These are phyloP conservation scores for Hypoxylon sp. DNA, from an alignment of 2,329 filamentous ascomycete species.

Conservation along the genomic window DNA sequence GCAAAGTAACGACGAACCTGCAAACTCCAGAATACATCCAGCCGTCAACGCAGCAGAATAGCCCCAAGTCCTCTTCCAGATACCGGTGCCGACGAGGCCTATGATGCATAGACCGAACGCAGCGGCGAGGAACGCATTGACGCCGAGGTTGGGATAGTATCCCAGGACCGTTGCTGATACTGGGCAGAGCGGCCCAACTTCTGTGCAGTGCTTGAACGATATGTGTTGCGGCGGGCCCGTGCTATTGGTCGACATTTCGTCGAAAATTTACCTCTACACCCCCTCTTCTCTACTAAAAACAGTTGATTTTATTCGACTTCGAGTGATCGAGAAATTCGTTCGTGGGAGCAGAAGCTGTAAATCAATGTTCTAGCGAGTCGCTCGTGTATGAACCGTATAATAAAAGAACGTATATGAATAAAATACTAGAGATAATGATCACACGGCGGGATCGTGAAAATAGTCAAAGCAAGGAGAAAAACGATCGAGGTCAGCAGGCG, in stretches of 20 bases:
- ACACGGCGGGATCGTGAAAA: background rate
- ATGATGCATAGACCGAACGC: slow-evolving; percentile 64
- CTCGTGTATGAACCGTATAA: background rate
- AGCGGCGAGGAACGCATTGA: slow-evolving; percentile 68
- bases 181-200: slow-evolving; percentile 63
- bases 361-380: background rate
- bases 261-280: slow-evolving; percentile 4
- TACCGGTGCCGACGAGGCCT: slow-evolving; percentile 60
- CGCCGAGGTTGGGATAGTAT: slow-evolving; percentile 70
- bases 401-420: slow-evolving; percentile 11
- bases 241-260: slow-evolving; percentile 40
- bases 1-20: slow-evolving; percentile 56
- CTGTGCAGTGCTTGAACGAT: slow-evolving; percentile 54
- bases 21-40: slow-evolving; percentile 66
- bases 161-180: slow-evolving; percentile 67
- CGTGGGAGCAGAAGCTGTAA: slow-evolving; percentile 1
- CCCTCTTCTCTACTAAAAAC: background rate
- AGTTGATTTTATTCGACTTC: background rate
- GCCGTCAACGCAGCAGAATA: slow-evolving; percentile 65
- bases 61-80: slow-evolving; percentile 69
- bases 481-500: slow-evolving; percentile 3
- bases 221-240: slow-evolving; percentile 40
- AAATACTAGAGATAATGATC: background rate
- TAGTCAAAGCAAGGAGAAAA: slow-evolving; percentile 9
- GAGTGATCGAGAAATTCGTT: background rate